Evolutionary conservation across 1,284 basidiomycete species (phyloP).

Genomic region (Boletus chippewaensis): DNA sequence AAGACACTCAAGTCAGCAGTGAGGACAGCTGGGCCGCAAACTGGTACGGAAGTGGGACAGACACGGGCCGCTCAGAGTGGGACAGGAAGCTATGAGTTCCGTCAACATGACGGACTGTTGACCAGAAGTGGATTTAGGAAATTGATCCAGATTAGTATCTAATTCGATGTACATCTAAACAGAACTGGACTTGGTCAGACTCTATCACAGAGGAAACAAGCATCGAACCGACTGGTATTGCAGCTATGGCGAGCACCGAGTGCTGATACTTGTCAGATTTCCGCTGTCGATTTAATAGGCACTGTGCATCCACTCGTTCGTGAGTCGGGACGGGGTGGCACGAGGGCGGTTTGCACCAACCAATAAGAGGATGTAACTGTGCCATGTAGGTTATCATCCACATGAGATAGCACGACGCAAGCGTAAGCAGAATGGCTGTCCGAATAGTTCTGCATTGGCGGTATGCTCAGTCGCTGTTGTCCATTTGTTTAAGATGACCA

Average conservation of each 20-base stretch:
- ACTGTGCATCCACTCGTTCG: slow-evolving; percentile 6
- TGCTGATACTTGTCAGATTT: slow-evolving; percentile 15
- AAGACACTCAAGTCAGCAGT: slow-evolving; percentile 9
- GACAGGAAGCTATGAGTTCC: neutral
- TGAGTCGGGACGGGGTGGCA: slow-evolving; percentile 4
- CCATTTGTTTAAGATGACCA: slow-evolving; percentile 15
- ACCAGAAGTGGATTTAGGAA: slow-evolving; percentile 8
- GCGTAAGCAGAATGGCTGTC: slow-evolving; percentile 67
- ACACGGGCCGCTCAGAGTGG: neutral
- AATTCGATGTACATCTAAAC: slow-evolving; percentile 23
- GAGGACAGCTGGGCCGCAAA: slow-evolving; percentile 9
- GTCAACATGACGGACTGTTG: neutral
- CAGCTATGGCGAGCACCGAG: slow-evolving; percentile 3
- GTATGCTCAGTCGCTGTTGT: neutral
- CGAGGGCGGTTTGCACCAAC: slow-evolving; percentile 40
- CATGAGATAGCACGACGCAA: slow-evolving; percentile 85
- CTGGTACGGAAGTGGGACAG: slow-evolving; percentile 1
- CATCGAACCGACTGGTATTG: slow-evolving; percentile 22
- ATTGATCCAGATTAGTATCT: slow-evolving; percentile 21
- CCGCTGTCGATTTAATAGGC: slow-evolving; percentile 14
- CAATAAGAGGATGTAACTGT: slow-evolving; percentile 82
- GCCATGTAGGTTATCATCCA: slow-evolving; percentile 93
- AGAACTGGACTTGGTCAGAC: slow-evolving; percentile 7
- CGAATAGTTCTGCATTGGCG: slow-evolving; percentile 62
- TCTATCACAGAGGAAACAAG: neutral